Evolutionary conservation across 257 asterid species (phyloP), one percentile per base, ranked within the genome.

Genomic region (Ballota nigra): DNA sequence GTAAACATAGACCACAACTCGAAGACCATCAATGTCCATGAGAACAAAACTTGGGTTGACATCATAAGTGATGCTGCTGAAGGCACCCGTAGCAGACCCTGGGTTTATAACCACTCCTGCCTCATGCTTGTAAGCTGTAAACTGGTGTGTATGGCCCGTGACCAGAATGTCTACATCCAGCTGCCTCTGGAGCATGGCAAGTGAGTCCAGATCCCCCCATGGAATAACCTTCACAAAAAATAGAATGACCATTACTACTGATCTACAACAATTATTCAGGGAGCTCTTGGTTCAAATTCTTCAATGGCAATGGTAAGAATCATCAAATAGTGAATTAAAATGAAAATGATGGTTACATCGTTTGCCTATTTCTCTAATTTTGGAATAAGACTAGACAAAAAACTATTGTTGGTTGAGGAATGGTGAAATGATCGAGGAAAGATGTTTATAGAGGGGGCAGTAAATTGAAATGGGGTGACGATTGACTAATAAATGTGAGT

Each of bases 171-270:
- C 98, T 11, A 94, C 98, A 9, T 91, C 97, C 52, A 93, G 86
- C 87, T 93, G 98, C 77, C 98, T 89, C 82, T 91, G 98, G 68
- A 93, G 90, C 97, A 91, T 91, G 73, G 98, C 98, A 66, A 93
- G 76, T 0, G 98, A 91, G 75, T 93, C 98, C 26, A 93, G 86
- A 75, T 93, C 98, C 40, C 98, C 98, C 94, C 97, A 93, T 59
- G 98, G 98, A 81, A 93, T 83, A 60, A 93, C 97, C 98, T 93
- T 81, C 64, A 70, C 12, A 68, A 52, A 64, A 62, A 19, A 60
- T 57, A 45, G 43, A 57, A 66, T 60, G 4, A 78, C 61, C 38
- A 26, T 36, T 11, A 52, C 16, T 2, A 43, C 12, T 3, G 56
- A 51, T 41, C 34, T 55, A 53, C 26, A 15, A 1, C 20, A 10